Percentiles rank a stretch among this genome's conserved stretches.
phyloP scores from a whole-genome alignment of 2,329 filamentous ascomycete genomes.

The Pseudocercospora macadamiae region DNA sequence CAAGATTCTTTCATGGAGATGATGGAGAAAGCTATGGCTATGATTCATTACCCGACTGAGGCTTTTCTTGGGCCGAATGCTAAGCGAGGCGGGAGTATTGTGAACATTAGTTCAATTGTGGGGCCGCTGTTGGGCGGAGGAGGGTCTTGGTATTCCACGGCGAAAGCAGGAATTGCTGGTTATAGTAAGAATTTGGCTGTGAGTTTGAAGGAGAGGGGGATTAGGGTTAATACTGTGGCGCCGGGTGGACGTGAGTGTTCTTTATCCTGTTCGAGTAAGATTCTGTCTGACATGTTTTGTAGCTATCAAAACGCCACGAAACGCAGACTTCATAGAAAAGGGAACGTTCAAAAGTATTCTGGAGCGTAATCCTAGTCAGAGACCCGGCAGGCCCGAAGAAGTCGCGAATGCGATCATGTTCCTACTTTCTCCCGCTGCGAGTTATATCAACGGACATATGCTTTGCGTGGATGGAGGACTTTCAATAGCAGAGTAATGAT shows the following conservation, averaged over 20 bases:
- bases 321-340: not conserved
- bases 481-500: not conserved
- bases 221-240: not conserved
- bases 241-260: not conserved
- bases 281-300: not conserved
- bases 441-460: not conserved
- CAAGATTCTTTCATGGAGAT: not conserved
- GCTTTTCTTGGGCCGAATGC: not conserved
- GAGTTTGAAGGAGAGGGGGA: not conserved
- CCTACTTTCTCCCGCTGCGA: not conserved
- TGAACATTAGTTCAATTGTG: not conserved
- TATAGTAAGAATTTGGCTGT: not conserved
- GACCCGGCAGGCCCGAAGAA: not conserved
- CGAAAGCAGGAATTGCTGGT: not conserved
- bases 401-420: not conserved
- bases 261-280: not conserved
- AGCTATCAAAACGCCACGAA: not conserved
- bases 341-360: not conserved
- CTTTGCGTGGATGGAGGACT: not conserved
- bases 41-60: not conserved
- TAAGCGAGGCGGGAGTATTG: not conserved
- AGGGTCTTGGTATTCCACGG: not conserved
- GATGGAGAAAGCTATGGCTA: not conserved
- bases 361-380: not conserved
- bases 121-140: not conserved